A percentile compares a stretch with the other conserved stretches of the same genome.
These are phyloP conservation scores for Meyerozyma athensensis DNA, from an alignment of 1,139 yeast species.

Conservation along the genomic window DNA sequence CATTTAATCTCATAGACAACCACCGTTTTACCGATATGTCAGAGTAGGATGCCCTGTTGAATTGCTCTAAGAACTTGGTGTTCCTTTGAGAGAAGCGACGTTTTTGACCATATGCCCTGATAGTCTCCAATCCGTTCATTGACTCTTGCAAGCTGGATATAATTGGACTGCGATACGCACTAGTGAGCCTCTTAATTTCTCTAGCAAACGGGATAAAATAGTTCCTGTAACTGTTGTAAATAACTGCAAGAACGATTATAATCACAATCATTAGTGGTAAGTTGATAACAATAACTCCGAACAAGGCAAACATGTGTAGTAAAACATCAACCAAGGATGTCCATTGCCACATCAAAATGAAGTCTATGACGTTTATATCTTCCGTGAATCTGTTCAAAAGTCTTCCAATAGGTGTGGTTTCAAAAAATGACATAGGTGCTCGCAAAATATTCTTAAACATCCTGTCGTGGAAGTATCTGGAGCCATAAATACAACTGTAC, in stretches of 20 bases:
- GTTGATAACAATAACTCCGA: slow-evolving; percentile 26
- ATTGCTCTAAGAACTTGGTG: slow-evolving; percentile 7
- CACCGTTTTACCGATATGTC: slow-evolving; percentile 28
- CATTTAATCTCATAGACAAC: slow-evolving; percentile 36
- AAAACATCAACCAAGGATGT: slow-evolving; percentile 8
- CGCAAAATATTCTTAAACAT: slow-evolving; percentile 3
- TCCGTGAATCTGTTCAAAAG: slow-evolving; percentile 6
- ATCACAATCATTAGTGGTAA: slow-evolving; percentile 32
- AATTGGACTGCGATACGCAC: slow-evolving; percentile 4
- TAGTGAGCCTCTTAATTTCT: slow-evolving; percentile 6
- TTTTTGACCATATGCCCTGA: slow-evolving; percentile 24
- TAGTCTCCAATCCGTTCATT: slow-evolving; percentile 5
- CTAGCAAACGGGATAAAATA: slow-evolving; percentile 29
- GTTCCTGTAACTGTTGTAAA: slow-evolving; percentile 28
- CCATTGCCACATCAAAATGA: slow-evolving; percentile 28
- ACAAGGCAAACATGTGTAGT: slow-evolving; percentile 16
- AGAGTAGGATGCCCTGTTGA: slow-evolving; percentile 17
- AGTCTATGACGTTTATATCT: slow-evolving; percentile 9
- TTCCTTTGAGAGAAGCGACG: slow-evolving; percentile 24
- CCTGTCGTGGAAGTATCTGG: slow-evolving; percentile 14
- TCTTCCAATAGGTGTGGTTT: slow-evolving; percentile 7
- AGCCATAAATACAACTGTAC: slow-evolving; percentile 16
- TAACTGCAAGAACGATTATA: slow-evolving; percentile 16
- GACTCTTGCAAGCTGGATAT: slow-evolving; percentile 5
- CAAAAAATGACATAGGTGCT: slow-evolving; percentile 6